Evolutionary conservation across 768 basidiomycete species (phyloP).

Genomic region (Boletus sp.): DNA sequence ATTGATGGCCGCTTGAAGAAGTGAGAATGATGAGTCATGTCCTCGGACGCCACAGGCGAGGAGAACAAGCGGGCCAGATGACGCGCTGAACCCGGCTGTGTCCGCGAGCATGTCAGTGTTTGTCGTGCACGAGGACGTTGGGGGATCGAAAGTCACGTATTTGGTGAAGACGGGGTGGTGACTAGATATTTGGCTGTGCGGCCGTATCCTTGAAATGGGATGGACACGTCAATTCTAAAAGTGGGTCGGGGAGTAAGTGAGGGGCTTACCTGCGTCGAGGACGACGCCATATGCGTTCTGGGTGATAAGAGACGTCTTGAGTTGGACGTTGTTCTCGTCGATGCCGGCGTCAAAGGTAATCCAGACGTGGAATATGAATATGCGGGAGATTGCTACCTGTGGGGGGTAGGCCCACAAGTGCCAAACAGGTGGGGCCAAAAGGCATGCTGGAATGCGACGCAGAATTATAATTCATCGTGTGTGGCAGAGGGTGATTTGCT

Average conservation of each 20-base stretch:
- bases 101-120: conserved; percentile 47
- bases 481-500: too few relatives aligned
- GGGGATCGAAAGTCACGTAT: conserved; percentile 75
- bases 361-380: conserved; percentile 64
- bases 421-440: conserved; percentile 43
- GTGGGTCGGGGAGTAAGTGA: not conserved
- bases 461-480: too few relatives aligned
- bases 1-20: conserved; percentile 32
- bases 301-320: conserved; percentile 49
- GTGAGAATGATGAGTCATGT: conserved; percentile 45
- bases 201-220: conserved; percentile 47
- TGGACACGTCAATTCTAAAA: not conserved
- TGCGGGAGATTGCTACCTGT: conserved; percentile 45
- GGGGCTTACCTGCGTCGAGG: conserved; percentile 58
- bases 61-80: conserved; percentile 51
- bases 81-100: conserved; percentile 50
- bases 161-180: conserved; percentile 42
- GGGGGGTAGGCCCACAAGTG: conserved; percentile 39
- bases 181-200: conserved; percentile 64
- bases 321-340: conserved; percentile 39
- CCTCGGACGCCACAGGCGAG: conserved; percentile 62
- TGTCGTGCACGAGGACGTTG: conserved; percentile 58
- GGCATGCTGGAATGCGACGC: conserved; percentile 35
- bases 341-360: conserved; percentile 41
- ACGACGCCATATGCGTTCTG: conserved; percentile 56